Percentiles rank a stretch among this genome's conserved stretches.
phyloP scores from a whole-genome alignment of 2,329 filamentous ascomycete genomes.

The Volutella citrinella region DNA sequence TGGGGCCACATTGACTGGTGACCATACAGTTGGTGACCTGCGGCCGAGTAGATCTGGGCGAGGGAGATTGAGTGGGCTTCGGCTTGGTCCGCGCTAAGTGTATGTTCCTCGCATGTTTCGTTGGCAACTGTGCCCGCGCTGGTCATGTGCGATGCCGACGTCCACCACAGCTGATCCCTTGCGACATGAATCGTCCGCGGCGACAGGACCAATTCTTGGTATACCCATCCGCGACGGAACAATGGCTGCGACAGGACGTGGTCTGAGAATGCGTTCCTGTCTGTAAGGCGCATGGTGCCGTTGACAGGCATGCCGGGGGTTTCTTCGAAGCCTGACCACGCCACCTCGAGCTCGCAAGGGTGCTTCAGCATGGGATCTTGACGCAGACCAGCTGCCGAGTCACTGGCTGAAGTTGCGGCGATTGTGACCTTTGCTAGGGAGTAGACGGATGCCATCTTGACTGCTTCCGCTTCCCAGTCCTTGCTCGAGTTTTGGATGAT shows the following conservation, averaged over 20 bases:
- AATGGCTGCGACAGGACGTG: constrained; percentile 13
- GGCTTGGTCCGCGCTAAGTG: constrained; percentile 8
- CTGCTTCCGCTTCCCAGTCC: constrained; percentile 16
- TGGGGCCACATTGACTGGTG: constrained; percentile 7
- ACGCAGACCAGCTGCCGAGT: constrained; percentile 14
- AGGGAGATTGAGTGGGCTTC: too few relatives aligned
- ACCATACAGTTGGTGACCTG: too few relatives aligned
- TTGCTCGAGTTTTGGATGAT: constrained; percentile 18
- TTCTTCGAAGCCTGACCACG: constrained; percentile 12
- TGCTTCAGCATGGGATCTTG: constrained; percentile 11
- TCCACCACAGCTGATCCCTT: constrained; percentile 19
- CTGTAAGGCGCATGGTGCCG: constrained; percentile 12
- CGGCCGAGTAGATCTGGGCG: too few relatives aligned
- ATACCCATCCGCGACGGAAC: constrained; percentile 17
- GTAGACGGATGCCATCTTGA: constrained; percentile 17
- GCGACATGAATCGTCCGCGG: constrained; percentile 14
- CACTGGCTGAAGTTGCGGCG: constrained; percentile 12
- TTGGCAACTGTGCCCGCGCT: constrained; percentile 11
- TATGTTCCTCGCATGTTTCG: constrained; percentile 15
- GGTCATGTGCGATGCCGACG: constrained; percentile 10
- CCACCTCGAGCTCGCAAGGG: constrained; percentile 11
- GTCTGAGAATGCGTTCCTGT: constrained; percentile 12
- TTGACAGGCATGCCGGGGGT: constrained; percentile 3
- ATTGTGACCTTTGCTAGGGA: constrained; percentile 15
- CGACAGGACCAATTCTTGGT: constrained; percentile 18